Evolutionary conservation across 148 eudicot genomes (phyloP).

Genomic region (Camellia granthamiana): DNA sequence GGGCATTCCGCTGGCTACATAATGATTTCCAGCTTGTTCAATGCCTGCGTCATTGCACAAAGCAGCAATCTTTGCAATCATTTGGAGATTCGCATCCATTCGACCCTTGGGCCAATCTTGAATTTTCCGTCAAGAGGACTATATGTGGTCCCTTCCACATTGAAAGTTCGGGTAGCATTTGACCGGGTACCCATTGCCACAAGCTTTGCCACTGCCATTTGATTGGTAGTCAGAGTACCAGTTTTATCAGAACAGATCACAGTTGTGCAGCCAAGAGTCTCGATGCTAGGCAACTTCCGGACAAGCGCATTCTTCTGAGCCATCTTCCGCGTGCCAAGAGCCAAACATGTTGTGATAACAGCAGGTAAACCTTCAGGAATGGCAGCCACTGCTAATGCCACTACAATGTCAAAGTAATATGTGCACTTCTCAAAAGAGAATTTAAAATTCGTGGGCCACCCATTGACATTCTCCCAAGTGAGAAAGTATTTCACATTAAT

Average conservation of each 20-base stretch:
- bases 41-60: slow-evolving; percentile 63
- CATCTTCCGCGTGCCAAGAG: slow-evolving; percentile 70
- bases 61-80: slow-evolving; percentile 67
- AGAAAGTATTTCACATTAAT: slow-evolving; percentile 66
- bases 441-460: slow-evolving; percentile 63
- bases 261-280: slow-evolving; percentile 66
- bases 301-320: slow-evolving; percentile 72
- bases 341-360: slow-evolving; percentile 66
- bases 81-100: slow-evolving; percentile 60
- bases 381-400: slow-evolving; percentile 69
- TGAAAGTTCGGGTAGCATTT: slow-evolving; percentile 34
- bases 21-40: slow-evolving; percentile 49
- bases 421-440: slow-evolving; percentile 69
- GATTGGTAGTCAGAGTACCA: slow-evolving; percentile 66
- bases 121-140: slow-evolving; percentile 56
- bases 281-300: slow-evolving; percentile 63
- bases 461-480: slow-evolving; percentile 57
- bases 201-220: slow-evolving; percentile 63
- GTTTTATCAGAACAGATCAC: slow-evolving; percentile 73
- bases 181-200: slow-evolving; percentile 48
- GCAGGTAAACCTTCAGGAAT: slow-evolving; percentile 71
- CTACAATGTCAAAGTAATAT: slow-evolving; percentile 69
- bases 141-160: slow-evolving; percentile 63
- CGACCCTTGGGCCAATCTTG: slow-evolving; percentile 43
- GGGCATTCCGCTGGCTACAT: slow-evolving; percentile 61